A percentile compares a stretch with the other conserved stretches of the same genome.
Evolutionary conservation across 257 asterid species (phyloP).

Genomic region (Jacaranda copaia): DNA sequence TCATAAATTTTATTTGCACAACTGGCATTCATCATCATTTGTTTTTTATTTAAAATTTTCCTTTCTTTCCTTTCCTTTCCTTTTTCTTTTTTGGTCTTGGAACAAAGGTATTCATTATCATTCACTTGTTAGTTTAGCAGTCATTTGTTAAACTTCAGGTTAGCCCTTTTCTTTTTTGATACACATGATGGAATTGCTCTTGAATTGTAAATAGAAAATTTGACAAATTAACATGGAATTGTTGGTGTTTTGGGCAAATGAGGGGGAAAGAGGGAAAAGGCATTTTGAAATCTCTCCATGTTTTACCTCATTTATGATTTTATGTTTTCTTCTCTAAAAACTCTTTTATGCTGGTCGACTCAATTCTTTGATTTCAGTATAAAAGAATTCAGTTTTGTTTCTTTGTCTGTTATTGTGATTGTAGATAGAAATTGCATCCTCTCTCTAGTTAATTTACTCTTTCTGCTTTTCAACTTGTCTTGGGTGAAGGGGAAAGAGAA

Average conservation of each 20-base stretch:
- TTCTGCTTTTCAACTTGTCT: constrained; percentile 27
- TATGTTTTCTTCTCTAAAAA: not conserved
- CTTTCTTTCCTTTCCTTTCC: not conserved
- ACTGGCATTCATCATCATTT: not conserved
- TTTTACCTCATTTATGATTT: not conserved
- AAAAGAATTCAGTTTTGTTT: not conserved
- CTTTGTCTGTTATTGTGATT: constrained; percentile 8
- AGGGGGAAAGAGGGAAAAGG: not conserved
- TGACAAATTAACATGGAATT: constrained; percentile 7
- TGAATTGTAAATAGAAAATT: not conserved
- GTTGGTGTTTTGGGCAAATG: constrained; percentile 14
- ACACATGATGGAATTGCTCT: constrained; percentile 13
- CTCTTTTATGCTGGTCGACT: constrained; percentile 21
- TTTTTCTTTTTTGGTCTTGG: not conserved
- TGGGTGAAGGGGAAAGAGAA: constrained; percentile 10
- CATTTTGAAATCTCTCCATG: not conserved
- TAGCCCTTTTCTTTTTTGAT: not conserved
- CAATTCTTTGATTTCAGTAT: not conserved
- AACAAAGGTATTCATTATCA: not conserved
- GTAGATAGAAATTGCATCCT: constrained; percentile 18
- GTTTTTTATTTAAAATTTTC: no score
- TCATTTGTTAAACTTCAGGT: not conserved
- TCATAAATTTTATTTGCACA: constrained; percentile 21
- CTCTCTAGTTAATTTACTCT: not conserved
- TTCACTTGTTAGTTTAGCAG: constrained; percentile 9